Evolutionary conservation across 345 rosid species (phyloP).

Genomic region (Cardamine chenopodiifolia): DNA sequence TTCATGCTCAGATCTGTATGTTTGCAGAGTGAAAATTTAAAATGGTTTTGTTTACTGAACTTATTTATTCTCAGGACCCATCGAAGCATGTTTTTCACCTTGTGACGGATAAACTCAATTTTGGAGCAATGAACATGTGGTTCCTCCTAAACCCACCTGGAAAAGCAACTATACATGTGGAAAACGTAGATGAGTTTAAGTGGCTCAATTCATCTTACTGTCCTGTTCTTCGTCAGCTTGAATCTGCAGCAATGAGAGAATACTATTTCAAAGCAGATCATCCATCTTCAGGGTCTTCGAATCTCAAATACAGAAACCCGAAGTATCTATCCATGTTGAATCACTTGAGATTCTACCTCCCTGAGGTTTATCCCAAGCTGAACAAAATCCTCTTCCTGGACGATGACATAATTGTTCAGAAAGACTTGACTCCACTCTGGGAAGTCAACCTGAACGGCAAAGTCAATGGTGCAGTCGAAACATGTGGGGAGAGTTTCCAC

Average conservation of each 20-base stretch:
- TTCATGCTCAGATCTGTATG: background rate
- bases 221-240: conserved; percentile 95
- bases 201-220: conserved; percentile 98
- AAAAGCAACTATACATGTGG: conserved; percentile 90
- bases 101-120: conserved; percentile 92
- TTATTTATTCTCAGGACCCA: conserved; percentile 66
- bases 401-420: conserved; percentile 97
- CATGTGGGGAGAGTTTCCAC: conserved; percentile 98
- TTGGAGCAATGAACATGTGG: conserved; percentile 99
- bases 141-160: conserved; percentile 94
- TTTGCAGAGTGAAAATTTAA: background rate
- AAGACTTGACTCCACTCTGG: conserved; percentile 90
- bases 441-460: conserved; percentile 80
- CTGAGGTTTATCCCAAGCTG: conserved; percentile 88
- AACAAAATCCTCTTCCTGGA: conserved; percentile 92
- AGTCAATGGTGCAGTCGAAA: conserved; percentile 98
- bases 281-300: conserved; percentile 86
- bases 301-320: conserved; percentile 94
- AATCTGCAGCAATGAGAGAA: conserved; percentile 92
- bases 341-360: conserved; percentile 95
- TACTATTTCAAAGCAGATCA: conserved; percentile 97
- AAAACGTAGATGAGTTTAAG: conserved; percentile 96
- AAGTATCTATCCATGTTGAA: conserved; percentile 98
- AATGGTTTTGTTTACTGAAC: background rate
- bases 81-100: conserved; percentile 97